phyloP scores from a whole-genome alignment of 2,329 filamentous ascomycete species.

The Penicillium rolfsii region DNA sequence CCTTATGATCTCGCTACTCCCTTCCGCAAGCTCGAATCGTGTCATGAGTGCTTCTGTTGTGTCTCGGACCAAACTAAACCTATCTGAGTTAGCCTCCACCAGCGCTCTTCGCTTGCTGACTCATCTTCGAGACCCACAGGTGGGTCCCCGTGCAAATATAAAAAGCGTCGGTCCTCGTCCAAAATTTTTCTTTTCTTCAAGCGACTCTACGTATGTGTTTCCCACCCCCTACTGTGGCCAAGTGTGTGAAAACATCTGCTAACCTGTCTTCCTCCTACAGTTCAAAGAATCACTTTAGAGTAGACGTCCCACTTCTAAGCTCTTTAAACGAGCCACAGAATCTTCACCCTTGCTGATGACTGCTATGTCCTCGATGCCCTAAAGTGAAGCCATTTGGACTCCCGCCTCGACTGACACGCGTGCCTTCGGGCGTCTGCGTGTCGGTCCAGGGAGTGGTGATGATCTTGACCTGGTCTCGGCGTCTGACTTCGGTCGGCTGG shows the following conservation, averaged over 20 bases:
- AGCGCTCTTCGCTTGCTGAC: background rate
- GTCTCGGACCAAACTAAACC: too few relatives aligned
- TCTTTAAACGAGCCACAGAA: constrained; percentile 90
- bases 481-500: constrained; percentile 76
- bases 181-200: constrained; percentile 41
- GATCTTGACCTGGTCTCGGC: constrained; percentile 79
- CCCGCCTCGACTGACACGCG: constrained; percentile 44
- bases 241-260: constrained; percentile 21
- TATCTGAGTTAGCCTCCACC: background rate
- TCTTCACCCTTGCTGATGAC: constrained; percentile 94
- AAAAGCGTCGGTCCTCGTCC: constrained; percentile 23
- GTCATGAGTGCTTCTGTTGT: too few relatives aligned
- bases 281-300: constrained; percentile 96
- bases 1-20: too few relatives aligned
- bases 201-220: constrained; percentile 49
- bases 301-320: constrained; percentile 88
- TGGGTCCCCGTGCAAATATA: constrained; percentile 30
- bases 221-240: constrained; percentile 31
- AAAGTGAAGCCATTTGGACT: constrained; percentile 76
- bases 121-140: background rate
- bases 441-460: constrained; percentile 87
- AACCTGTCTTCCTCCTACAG: constrained; percentile 38
- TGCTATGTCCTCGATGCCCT: constrained; percentile 78
- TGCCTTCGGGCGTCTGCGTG: constrained; percentile 34
- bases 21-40: too few relatives aligned